phyloP scores from a whole-genome alignment of 148 eudicot species.

The Persicaria maculosa region DNA sequence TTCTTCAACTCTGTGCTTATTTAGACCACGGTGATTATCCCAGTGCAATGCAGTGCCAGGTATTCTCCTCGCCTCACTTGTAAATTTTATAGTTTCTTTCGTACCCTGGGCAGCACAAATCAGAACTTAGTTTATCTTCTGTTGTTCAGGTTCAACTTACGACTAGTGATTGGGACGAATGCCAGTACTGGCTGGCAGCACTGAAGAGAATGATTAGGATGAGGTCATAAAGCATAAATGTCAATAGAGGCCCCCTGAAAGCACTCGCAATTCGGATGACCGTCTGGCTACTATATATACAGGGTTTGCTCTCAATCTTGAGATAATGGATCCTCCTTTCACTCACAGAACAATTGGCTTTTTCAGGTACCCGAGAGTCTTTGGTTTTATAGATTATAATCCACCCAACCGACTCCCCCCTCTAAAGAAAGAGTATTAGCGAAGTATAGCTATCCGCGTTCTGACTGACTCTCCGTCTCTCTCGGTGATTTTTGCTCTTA shows the following conservation, averaged over 20 bases:
- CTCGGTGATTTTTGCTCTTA: background rate
- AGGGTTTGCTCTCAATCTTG: background rate
- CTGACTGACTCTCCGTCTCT: background rate
- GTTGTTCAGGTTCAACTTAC: constrained; percentile 52
- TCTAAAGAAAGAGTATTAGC: background rate
- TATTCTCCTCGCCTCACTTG: constrained; percentile 11
- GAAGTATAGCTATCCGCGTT: background rate
- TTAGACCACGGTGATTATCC: constrained; percentile 71
- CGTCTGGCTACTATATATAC: background rate
- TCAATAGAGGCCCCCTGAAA: constrained; percentile 2
- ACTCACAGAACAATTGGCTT: constrained; percentile 3
- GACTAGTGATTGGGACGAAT: constrained; percentile 83
- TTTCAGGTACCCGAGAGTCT: constrained; percentile 1
- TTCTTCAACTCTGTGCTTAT: constrained; percentile 79
- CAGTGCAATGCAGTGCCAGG: constrained; percentile 91
- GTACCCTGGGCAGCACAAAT: background rate
- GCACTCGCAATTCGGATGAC: background rate
- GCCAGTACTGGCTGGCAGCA: constrained; percentile 70
- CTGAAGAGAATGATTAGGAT: constrained; percentile 76
- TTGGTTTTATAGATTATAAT: background rate
- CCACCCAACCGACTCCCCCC: background rate
- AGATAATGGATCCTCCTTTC: background rate
- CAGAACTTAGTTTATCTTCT: background rate
- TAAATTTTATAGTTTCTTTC: background rate
- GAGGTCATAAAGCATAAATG: constrained; percentile 35